Percentiles rank a stretch among this genome's conserved stretches.
phyloP scores from a whole-genome alignment of 139 green algal species.

The Zygnema cylindricum region DNA sequence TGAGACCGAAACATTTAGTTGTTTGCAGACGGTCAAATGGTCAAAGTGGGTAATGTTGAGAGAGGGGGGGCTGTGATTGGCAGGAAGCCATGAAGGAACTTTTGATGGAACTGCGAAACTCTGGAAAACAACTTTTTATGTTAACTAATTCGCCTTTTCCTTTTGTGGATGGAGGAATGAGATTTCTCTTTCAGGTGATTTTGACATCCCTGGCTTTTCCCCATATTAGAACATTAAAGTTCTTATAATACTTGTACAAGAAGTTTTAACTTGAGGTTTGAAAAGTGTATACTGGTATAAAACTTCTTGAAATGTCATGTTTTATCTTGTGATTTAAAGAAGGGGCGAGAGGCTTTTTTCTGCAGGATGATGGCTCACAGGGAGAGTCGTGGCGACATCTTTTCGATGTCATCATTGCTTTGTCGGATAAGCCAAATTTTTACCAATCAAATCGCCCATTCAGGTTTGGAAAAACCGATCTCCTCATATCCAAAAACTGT shows the following conservation, averaged over 20 bases:
- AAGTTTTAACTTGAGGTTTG: too few relatives aligned
- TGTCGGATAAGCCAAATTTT: constrained; percentile 43
- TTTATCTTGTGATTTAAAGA: neutral
- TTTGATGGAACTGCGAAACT: neutral
- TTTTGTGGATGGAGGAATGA: constrained; percentile 56
- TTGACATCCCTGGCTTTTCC: too few relatives aligned
- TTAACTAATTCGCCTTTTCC: constrained; percentile 48
- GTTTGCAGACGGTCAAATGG: too few relatives aligned
- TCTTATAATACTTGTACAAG: too few relatives aligned
- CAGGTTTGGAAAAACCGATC: neutral
- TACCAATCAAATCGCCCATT: constrained; percentile 43
- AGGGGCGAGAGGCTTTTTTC: neutral
- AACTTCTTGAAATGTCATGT: too few relatives aligned
- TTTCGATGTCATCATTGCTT: constrained; percentile 47
- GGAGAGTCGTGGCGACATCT: constrained; percentile 39
- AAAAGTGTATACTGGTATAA: too few relatives aligned
- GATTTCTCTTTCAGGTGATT: constrained; percentile 46
- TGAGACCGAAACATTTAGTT: too few relatives aligned
- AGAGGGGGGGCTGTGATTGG: neutral
- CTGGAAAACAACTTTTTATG: constrained; percentile 41
- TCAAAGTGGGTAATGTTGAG: neutral
- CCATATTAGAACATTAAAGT: too few relatives aligned
- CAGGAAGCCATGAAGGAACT: constrained; percentile 15
- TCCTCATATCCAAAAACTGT: too few relatives aligned
- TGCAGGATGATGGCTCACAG: constrained; percentile 37